Evolutionary conservation across 148 eudicot genomes (phyloP), one percentile per base, ranked within the genome.

Genomic region (Amaranthus palmeri): DNA sequence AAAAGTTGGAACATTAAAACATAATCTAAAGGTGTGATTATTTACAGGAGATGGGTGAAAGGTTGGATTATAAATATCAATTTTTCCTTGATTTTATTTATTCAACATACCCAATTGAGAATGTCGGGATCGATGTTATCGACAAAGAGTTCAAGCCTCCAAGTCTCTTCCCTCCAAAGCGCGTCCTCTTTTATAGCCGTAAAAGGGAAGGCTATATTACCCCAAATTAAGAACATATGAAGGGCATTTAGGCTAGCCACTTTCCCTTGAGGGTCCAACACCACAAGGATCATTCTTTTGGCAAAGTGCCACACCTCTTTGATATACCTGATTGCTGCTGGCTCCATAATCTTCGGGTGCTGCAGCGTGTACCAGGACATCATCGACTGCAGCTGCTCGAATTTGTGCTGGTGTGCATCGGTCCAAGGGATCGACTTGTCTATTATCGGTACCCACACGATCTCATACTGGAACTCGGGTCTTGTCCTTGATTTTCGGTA

Each of bases 221-320:
- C 86, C 99, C 99, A 96, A 10, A 96, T 92, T 89, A 90, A 84
- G 48, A 81, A 60, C 97, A 96, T 96, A 66, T 92, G 88, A 55
- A 86, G 77, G 10, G 96, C 97, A 69, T 96, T 92, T 13, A 66
- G 82, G 74, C 81, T 82, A 0, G 77, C 89, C 11, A 96, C 90
- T 74, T 81, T 90, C 8, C 93, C 99, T 36, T 85, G 90, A 65
- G 93, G 93, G 75, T 96, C 97, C 54, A 96, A 70, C 36, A 79
- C 85, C 50, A 96, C 99, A 8, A 96, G 78, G 47, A 92, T 84
- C 72, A 79, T 82, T 71, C 83, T 90, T 81, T 87, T 92, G 1
- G 46, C 42, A 73, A 85, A 96, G 61, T 72, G 80, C 99, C 97
- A 96, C 36, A 75, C 81, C 57, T 96, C 96, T 70, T 83, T 96